These are phyloP conservation scores for Trichoderma atrobrunneum DNA, from an alignment of 2,329 filamentous ascomycete genomes.

Conservation along the genomic window DNA sequence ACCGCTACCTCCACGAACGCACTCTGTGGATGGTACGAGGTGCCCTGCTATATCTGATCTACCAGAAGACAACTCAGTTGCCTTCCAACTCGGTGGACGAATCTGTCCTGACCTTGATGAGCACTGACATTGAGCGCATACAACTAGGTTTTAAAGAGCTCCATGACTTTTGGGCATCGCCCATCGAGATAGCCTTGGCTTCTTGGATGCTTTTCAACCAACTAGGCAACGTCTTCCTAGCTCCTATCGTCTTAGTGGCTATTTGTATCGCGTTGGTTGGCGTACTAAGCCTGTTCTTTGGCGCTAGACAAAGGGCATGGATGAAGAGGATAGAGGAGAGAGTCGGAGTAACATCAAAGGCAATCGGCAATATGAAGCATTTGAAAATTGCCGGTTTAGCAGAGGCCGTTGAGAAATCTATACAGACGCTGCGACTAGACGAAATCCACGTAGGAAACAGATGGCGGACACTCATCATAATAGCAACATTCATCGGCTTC, in stretches of 20 bases:
- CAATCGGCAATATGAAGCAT: slow-evolving; percentile 34
- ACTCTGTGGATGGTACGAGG: slow-evolving; percentile 33
- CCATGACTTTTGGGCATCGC: slow-evolving; percentile 24
- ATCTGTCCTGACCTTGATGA: too few species aligned
- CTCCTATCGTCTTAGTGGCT: slow-evolving; percentile 45
- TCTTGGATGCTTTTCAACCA: slow-evolving; percentile 47
- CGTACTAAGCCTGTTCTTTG: background rate
- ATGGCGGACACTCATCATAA: slow-evolving; percentile 28
- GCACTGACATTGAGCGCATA: too few species aligned
- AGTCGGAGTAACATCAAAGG: slow-evolving; percentile 32
- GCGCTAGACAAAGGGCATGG: slow-evolving; percentile 33
- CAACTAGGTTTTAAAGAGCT: too few species aligned
- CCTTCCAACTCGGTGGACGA: too few species aligned
- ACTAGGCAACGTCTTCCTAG: slow-evolving; percentile 46
- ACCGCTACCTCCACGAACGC: slow-evolving; percentile 33
- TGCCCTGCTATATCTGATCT: slow-evolving; percentile 30
- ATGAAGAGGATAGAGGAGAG: slow-evolving; percentile 37
- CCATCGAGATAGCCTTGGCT: slow-evolving; percentile 42
- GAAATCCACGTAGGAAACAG: slow-evolving; percentile 31
- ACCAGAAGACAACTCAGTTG: too few species aligned
- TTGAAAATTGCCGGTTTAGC: slow-evolving; percentile 34
- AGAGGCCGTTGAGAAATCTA: slow-evolving; percentile 28
- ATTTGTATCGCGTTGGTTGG: slow-evolving; percentile 23
- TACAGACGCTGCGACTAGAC: slow-evolving; percentile 29
- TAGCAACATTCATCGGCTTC: slow-evolving; percentile 30